phyloP scores from a whole-genome alignment of 75 land plant genomes.

The Sequoia sempervirens region DNA sequence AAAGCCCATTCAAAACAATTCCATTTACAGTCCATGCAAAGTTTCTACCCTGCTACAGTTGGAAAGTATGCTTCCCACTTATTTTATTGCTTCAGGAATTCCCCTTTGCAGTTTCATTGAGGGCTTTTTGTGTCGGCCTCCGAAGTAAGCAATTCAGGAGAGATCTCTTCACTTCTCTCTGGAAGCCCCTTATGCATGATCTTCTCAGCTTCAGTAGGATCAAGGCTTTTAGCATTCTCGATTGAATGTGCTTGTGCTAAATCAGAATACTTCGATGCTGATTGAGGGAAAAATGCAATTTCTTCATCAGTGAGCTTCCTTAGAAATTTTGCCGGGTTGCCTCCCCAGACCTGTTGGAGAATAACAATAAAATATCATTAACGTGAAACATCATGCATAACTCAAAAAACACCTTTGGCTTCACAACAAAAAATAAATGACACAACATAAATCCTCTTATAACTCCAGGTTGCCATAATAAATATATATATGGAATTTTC shows the following conservation, averaged over 20 bases:
- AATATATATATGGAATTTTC: neutral
- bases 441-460: neutral
- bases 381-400: neutral
- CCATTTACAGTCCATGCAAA: neutral
- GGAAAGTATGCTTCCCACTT: neutral
- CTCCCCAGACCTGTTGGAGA: constrained; percentile 83
- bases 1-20: constrained; percentile 6
- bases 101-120: neutral
- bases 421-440: neutral
- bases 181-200: constrained; percentile 67
- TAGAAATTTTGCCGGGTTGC: constrained; percentile 91
- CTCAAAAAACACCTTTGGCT: neutral
- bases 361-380: neutral
- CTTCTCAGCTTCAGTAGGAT: constrained; percentile 80
- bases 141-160: constrained; percentile 55
- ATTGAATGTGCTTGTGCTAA: constrained; percentile 75
- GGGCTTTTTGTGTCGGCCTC: constrained; percentile 5
- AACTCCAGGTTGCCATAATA: neutral
- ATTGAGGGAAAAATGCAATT: constrained; percentile 60
- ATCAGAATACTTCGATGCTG: constrained; percentile 72
- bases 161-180: constrained; percentile 37
- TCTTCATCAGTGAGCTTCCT: constrained; percentile 91
- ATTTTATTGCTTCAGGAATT: neutral
- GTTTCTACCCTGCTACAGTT: neutral
- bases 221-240: constrained; percentile 80